Conservation (phyloP, 257 asterid genomes). For the Solanum pimpinellifolium region DNA sequence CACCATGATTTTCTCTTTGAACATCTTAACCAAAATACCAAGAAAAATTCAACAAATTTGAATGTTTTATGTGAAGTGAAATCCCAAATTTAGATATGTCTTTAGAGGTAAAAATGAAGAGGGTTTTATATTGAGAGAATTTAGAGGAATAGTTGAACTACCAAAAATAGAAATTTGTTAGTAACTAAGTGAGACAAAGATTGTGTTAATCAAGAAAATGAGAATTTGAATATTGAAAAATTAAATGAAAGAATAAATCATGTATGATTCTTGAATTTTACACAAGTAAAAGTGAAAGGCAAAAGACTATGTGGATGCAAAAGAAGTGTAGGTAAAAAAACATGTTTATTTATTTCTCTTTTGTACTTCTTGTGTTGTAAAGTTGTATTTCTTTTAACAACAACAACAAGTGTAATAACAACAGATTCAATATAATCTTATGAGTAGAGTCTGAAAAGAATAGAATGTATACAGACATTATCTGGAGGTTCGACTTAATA, state of each 20-base stretch:
- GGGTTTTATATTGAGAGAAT: background rate
- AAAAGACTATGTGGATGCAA: constrained; percentile 12
- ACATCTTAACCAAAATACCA: constrained; percentile 1
- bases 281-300: background rate
- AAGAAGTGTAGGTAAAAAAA: background rate
- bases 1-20: background rate
- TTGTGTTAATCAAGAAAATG: background rate
- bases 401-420: background rate
- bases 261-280: background rate
- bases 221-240: background rate
- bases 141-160: background rate
- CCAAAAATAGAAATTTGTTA: background rate
- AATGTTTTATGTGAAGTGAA: background rate
- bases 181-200: background rate
- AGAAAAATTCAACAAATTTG: background rate
- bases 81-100: background rate
- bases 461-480: fast-evolving
- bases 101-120: background rate
- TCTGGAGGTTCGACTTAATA: background rate
- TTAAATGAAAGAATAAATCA: background rate
- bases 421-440: too few relatives aligned
- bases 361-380: background rate
- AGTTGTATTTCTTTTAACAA: background rate
- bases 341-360: background rate
- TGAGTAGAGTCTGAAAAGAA: too few relatives aligned